Conservation (phyloP, 1,284 basidiomycete genomes). For the Trametes hirsuta region DNA sequence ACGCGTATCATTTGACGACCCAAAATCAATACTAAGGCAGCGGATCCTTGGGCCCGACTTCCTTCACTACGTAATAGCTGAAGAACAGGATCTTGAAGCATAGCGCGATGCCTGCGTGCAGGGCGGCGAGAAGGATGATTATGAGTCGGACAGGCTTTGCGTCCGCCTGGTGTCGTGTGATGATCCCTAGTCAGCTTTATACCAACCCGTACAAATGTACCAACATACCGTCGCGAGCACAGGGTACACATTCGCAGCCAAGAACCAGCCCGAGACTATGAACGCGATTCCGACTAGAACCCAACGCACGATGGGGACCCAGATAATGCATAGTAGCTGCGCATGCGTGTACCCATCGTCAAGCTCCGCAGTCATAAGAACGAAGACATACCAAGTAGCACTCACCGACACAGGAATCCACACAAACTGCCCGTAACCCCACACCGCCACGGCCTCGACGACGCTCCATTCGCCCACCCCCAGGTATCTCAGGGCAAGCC, state of each 20-base stretch:
- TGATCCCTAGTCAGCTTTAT: neutral
- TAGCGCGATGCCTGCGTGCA: conserved; percentile 79
- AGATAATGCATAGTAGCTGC: conserved; percentile 83
- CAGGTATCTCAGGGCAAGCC: conserved; percentile 80
- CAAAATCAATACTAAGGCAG: conserved; percentile 15
- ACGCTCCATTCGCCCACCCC: conserved; percentile 87
- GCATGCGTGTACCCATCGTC: neutral
- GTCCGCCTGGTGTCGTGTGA: conserved; percentile 58
- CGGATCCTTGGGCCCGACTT: conserved; percentile 50
- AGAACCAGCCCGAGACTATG: conserved; percentile 80
- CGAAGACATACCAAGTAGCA: conserved; percentile 13
- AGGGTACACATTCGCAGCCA: conserved; percentile 86
- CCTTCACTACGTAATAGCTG: conserved; percentile 71
- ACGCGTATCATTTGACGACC: too few relatives aligned
- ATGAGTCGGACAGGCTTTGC: conserved; percentile 82
- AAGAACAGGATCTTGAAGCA: conserved; percentile 90
- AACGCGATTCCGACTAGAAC: conserved; percentile 74
- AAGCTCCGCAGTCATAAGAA: neutral
- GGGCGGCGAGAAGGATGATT: conserved; percentile 67
- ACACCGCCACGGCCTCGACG: conserved; percentile 75
- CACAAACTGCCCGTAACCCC: conserved; percentile 76
- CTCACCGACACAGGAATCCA: conserved; percentile 81
- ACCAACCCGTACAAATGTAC: neutral
- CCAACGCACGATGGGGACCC: conserved; percentile 81
- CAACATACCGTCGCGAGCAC: conserved; percentile 78